Evolutionary conservation across 345 rosid species (phyloP).

Genomic region (Camelina sativa): DNA sequence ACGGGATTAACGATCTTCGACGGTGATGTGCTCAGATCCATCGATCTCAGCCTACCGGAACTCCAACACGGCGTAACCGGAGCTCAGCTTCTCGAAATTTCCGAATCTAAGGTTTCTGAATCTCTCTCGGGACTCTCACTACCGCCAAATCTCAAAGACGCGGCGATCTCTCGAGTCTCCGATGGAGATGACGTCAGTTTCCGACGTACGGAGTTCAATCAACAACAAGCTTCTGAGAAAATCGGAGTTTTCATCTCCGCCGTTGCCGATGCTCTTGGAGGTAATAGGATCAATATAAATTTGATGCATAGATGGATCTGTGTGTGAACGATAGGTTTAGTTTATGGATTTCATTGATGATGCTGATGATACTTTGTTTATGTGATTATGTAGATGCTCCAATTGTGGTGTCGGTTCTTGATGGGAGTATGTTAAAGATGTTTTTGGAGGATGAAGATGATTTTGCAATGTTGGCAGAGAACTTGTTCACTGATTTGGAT

Average conservation of each 20-base stretch:
- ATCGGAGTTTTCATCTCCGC: conserved; percentile 56
- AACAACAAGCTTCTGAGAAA: conserved; percentile 49
- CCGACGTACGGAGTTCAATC: conserved; percentile 43
- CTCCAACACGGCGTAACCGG: conserved; percentile 49
- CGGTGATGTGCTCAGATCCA: conserved; percentile 66
- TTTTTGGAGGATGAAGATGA: conserved; percentile 91
- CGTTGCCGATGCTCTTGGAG: conserved; percentile 68
- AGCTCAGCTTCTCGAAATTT: conserved; percentile 66
- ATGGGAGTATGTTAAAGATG: conserved; percentile 67
- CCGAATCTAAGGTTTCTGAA: conserved; percentile 56
- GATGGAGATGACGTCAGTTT: conserved; percentile 48
- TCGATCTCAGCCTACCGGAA: conserved; percentile 51
- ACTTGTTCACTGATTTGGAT: conserved; percentile 85
- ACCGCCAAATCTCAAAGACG: conserved; percentile 58
- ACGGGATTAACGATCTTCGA: conserved; percentile 65
- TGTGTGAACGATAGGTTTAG: conserved; percentile 2
- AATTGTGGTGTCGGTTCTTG: conserved; percentile 60
- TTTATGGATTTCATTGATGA: conserved; percentile 4
- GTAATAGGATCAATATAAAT: conserved; percentile 42
- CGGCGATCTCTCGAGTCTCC: conserved; percentile 56
- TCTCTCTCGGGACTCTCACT: conserved; percentile 64
- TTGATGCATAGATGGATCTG: neutral
- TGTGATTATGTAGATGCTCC: conserved; percentile 57
- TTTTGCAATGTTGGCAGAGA: conserved; percentile 93
- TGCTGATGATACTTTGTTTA: too few species aligned